Base-by-base conservation (phyloP, 192 early-diverging fungal genomes). In the Coemansia sp. region DNA sequence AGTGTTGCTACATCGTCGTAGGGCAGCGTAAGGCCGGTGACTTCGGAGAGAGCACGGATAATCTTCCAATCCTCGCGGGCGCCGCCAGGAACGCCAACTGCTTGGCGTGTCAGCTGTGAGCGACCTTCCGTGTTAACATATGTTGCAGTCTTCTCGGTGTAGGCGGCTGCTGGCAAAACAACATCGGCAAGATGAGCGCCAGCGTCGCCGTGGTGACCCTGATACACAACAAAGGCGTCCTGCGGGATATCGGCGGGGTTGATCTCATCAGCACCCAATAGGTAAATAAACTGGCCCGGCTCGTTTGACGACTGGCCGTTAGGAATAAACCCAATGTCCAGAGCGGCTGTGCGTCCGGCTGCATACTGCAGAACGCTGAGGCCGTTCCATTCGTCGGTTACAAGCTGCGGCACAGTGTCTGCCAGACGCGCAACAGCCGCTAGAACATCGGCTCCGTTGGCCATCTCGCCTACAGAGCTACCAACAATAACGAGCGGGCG, bases 1-100 rank as follows among this genome's bases (percentile, higher is more conserved):
- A 99, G 82, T 25, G 89, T 81, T 4, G 78, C 63, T 12, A 94
- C 72, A 69, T 97, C 92, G 66, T 99, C 94, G 72, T 99, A 99
- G 23, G 94, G 90, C 31, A 99, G 82, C 7, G 91, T 77, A 16
- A 87, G 78, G 0, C 94, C 95, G 31, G 88, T 84, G n/a, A 94
- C 84, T 79, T 99, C 95, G 4, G 95, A 95, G 33, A 99, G 79
- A 4, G 97, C 97, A 43, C 97, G 93, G 48, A 99, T 84, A 59
- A 99, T 95, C 89, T 96, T 97, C 97, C 97, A 99, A 86, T 99
- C 97, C 66, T 97, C 95, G 58, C 97, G 94, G 9, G 97, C 92
- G 34, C 87, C 92, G 20, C 85, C 90, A 8, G 95, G 94, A 7
- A 92, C 90, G 42, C 88, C 86, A 21, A 99, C 95, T 12, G 95